Percentiles rank a stretch among this genome's conserved stretches.
These are phyloP conservation scores for Straminergon stramineum DNA, from an alignment of 225 moss, liverwort and hornwort species.

Conservation along the genomic window DNA sequence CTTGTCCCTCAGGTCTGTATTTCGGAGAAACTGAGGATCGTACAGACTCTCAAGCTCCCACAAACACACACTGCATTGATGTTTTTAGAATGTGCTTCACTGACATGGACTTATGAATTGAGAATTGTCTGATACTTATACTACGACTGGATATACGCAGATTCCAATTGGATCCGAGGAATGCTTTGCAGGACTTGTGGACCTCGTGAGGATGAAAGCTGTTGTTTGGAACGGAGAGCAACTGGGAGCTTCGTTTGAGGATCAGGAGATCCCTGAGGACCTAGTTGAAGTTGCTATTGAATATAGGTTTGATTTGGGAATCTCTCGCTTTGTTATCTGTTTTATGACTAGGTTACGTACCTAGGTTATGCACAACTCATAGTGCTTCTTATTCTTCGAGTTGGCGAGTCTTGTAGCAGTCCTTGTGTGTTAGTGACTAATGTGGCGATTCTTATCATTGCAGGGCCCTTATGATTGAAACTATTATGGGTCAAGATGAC, in stretches of 20 bases:
- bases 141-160: slow-evolving; percentile 1
- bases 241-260: slow-evolving; percentile 74
- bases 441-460: background rate
- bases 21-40: background rate
- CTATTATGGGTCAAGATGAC: slow-evolving; percentile 71
- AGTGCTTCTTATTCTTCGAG: background rate
- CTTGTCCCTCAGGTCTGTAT: slow-evolving; percentile 47
- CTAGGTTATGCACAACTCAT: background rate
- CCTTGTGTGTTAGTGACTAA: background rate
- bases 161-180: slow-evolving; percentile 88
- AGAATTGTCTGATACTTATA: background rate
- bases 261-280: slow-evolving; percentile 65
- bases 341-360: background rate
- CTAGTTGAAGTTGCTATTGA: slow-evolving; percentile 44
- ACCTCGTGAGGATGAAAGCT: slow-evolving; percentile 87
- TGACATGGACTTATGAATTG: background rate
- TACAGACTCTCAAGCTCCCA: background rate
- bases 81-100: background rate
- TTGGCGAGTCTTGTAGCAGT: background rate
- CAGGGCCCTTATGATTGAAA: slow-evolving; percentile 55
- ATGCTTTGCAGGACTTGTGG: slow-evolving; percentile 54
- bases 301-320: slow-evolving; percentile 31
- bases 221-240: slow-evolving; percentile 88
- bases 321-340: background rate
- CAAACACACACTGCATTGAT: background rate